Conservation (phyloP, 208 protist species). For the Spongospora subterranea region DNA sequence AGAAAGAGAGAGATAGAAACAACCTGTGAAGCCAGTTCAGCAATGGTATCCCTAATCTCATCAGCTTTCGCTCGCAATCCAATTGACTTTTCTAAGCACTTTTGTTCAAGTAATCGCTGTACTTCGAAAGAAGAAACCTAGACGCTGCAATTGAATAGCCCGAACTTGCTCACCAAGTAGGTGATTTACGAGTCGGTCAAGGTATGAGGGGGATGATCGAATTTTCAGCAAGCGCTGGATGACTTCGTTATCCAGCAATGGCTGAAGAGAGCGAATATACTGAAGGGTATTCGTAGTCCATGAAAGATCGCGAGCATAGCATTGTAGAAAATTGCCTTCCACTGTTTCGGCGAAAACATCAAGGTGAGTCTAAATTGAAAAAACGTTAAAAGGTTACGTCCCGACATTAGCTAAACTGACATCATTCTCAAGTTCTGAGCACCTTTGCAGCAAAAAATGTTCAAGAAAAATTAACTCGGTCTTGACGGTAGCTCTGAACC, state of each 20-base stretch:
- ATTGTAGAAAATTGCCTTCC: background rate
- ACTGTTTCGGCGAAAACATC: background rate
- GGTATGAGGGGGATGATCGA: constrained; percentile 3
- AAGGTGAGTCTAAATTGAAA: background rate
- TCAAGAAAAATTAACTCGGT: background rate
- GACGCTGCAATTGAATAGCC: background rate
- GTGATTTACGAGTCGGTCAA: constrained; percentile 5
- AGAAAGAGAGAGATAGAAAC: no score
- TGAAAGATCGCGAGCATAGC: background rate
- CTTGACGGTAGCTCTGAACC: background rate
- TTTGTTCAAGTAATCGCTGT: background rate
- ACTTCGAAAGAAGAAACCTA: background rate
- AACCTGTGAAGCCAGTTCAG: background rate
- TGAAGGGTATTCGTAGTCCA: background rate
- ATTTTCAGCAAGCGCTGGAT: constrained; percentile 5
- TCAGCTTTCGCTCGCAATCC: background rate
- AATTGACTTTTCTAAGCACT: constrained; percentile 24
- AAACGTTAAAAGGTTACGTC: background rate
- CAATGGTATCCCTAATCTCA: background rate
- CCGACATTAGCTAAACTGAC: background rate
- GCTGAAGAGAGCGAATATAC: background rate
- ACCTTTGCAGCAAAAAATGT: constrained; percentile 7
- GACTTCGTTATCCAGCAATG: background rate
- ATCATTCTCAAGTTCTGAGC: background rate
- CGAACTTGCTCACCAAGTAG: background rate